Conservation (phyloP, 2,329 filamentous ascomycete species). For the Botryotinia convoluta region DNA sequence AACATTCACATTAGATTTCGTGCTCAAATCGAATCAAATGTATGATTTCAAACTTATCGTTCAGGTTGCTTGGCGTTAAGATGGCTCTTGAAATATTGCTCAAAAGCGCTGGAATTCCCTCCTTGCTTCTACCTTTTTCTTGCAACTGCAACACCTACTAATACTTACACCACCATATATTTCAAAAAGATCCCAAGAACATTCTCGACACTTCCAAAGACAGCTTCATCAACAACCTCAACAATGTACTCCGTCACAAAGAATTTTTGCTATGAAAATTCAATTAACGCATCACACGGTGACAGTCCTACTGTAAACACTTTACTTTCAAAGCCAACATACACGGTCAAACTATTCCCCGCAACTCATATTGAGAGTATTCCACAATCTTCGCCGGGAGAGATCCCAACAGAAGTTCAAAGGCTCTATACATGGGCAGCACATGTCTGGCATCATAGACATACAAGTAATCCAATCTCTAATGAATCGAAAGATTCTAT, state of each 20-base stretch:
- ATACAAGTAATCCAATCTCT: neutral
- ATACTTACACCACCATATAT: neutral
- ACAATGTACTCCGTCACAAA: neutral
- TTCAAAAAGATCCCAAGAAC: neutral
- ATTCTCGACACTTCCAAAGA: neutral
- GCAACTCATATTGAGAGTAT: neutral
- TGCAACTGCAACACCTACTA: neutral
- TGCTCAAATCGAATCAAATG: neutral
- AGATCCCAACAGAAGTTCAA: neutral
- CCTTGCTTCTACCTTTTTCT: neutral
- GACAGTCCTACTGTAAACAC: rapidly evolving
- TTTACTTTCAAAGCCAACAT: neutral
- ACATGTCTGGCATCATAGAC: neutral
- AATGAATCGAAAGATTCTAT: neutral
- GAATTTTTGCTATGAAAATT: neutral
- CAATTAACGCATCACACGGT: neutral
- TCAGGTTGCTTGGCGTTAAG: neutral
- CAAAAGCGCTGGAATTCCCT: neutral
- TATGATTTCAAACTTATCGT: no score
- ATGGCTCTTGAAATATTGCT: neutral
- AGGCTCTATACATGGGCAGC: neutral
- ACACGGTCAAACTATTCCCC: neutral
- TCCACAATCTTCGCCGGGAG: neutral
- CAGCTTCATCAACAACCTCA: neutral
- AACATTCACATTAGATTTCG: neutral